Conservation (phyloP, 2,329 filamentous ascomycete genomes). For the Berkeleyomyces basicola region DNA sequence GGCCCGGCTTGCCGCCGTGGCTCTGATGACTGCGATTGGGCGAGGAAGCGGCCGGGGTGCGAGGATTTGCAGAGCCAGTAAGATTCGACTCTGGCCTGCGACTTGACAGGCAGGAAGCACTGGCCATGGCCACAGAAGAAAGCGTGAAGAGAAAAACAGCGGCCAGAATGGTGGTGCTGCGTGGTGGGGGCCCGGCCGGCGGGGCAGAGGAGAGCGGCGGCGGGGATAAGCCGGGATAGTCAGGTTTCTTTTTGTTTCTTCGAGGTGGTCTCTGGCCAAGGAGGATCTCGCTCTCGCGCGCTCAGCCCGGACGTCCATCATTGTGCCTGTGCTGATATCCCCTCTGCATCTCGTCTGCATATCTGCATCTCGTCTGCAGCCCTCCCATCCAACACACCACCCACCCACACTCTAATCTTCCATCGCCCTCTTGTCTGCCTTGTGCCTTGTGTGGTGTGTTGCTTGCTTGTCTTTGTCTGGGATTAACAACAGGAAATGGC, state of each 20-base stretch:
- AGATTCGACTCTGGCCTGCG: no score
- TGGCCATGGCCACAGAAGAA: no score
- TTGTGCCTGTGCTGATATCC: not conserved
- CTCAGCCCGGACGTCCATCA: not conserved
- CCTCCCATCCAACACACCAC: not conserved
- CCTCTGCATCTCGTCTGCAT: not conserved
- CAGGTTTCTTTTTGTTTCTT: no score
- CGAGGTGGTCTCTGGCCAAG: no score
- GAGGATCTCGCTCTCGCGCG: not conserved
- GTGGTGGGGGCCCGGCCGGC: no score
- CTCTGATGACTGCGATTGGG: not conserved
- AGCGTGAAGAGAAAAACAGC: no score
- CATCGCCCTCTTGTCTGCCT: not conserved
- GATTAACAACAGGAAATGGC: not conserved
- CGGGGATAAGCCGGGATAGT: no score
- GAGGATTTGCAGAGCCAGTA: no score
- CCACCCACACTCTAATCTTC: not conserved
- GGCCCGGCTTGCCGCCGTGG: not conserved
- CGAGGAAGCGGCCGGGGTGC: not conserved
- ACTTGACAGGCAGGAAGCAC: no score
- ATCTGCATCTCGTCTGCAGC: not conserved
- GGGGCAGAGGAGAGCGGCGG: no score
- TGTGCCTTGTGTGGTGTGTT: not conserved
- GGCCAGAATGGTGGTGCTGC: no score
- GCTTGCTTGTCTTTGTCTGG: not conserved